Conservation (phyloP, 176 grass and related monocot species). For the Triticum dicoccoides region DNA sequence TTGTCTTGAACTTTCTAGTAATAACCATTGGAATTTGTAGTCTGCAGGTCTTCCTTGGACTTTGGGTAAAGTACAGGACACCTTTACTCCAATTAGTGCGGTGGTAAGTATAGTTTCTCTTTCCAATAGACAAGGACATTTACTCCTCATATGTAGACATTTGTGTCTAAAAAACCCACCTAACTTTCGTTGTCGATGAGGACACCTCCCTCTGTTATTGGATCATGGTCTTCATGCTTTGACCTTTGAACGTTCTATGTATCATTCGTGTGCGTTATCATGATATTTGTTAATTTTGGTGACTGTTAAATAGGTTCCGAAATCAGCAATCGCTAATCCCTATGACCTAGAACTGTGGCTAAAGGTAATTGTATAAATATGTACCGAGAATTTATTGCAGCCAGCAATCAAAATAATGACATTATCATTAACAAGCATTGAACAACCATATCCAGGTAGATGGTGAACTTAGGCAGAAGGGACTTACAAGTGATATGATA, state of each 20-base stretch:
- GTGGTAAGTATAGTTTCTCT: conserved; percentile 60
- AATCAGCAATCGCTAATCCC: conserved; percentile 63
- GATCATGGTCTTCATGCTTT: not conserved
- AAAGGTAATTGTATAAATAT: conserved; percentile 53
- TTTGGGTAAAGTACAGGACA: conserved; percentile 93
- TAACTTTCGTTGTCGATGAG: not conserved
- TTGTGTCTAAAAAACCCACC: not conserved
- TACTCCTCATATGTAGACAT: not conserved
- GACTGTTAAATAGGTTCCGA: conserved; percentile 66
- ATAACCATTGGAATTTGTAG: conserved; percentile 36
- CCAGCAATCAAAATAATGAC: not conserved
- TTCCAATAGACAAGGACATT: not conserved
- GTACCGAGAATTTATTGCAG: not conserved
- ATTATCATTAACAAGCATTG: conserved; percentile 7
- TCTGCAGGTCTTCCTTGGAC: conserved; percentile 89
- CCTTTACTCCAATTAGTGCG: conserved; percentile 88
- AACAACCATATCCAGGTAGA: conserved; percentile 55
- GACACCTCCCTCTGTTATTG: not conserved
- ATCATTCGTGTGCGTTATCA: not conserved
- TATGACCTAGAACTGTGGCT: conserved; percentile 89
- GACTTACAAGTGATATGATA: conserved; percentile 83
- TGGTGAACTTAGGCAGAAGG: conserved; percentile 87
- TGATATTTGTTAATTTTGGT: not conserved
- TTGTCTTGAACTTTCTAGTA: not conserved
- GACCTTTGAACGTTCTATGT: not conserved